Conservation (phyloP, 1,284 basidiomycete species). For the Porodaedalea pini region DNA sequence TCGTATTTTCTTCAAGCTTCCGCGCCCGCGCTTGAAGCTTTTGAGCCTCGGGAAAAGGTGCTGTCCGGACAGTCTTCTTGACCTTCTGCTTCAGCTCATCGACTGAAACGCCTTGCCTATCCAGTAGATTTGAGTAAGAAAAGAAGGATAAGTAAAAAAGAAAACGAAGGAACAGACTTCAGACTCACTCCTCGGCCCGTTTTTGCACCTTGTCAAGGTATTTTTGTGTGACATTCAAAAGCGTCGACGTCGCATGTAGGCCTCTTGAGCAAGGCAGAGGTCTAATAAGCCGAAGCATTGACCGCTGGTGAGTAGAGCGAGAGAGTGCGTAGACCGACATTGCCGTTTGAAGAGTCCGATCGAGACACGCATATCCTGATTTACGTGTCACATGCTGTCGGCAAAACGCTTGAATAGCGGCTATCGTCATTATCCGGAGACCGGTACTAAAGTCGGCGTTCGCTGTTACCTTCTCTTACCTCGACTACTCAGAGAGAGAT, state of each 20-base stretch:
- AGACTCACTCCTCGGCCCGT: slow-evolving; percentile 44
- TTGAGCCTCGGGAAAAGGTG: slow-evolving; percentile 26
- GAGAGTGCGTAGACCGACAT: neutral
- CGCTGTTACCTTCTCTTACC: neutral
- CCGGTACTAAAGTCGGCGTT: neutral
- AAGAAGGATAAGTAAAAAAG: slow-evolving; percentile 10
- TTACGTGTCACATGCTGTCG: neutral
- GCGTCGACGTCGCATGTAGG: neutral
- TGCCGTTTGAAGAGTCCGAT: too few relatives aligned
- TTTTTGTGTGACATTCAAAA: slow-evolving; percentile 27
- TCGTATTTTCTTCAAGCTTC: slow-evolving; percentile 22
- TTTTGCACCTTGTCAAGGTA: slow-evolving; percentile 47
- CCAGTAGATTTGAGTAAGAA: neutral
- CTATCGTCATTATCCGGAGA: neutral
- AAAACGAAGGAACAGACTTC: slow-evolving; percentile 8
- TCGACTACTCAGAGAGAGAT: neutral
- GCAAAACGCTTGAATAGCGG: neutral
- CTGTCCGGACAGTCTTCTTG: slow-evolving; percentile 28
- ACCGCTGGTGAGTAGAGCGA: neutral
- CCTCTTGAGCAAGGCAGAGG: neutral
- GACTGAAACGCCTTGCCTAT: slow-evolving; percentile 43
- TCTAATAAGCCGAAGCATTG: neutral
- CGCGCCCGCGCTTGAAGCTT: slow-evolving; percentile 26
- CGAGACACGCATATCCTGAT: too few relatives aligned
- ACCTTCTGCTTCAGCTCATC: slow-evolving; percentile 37